phyloP scores from a whole-genome alignment of 148 eudicot species.

The Arbutus unedo region DNA sequence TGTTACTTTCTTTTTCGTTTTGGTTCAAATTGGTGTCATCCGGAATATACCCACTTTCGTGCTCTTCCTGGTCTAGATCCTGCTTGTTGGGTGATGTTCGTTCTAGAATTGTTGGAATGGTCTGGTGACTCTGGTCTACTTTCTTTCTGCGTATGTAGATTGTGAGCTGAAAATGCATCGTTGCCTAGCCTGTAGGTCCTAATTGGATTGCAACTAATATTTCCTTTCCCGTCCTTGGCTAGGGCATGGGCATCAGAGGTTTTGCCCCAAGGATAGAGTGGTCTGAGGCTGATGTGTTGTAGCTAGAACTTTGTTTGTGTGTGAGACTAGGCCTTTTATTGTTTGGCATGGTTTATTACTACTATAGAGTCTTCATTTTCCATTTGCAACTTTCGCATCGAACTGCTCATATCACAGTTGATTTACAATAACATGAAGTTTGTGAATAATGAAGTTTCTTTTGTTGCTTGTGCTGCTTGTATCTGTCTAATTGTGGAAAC shows the following conservation, averaged over 20 bases:
- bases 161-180: neutral
- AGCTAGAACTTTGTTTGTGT: neutral
- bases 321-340: neutral
- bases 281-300: neutral
- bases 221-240: neutral
- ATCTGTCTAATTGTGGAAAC: neutral
- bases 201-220: neutral
- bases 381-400: neutral
- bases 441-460: neutral
- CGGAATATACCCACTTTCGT: neutral
- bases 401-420: neutral
- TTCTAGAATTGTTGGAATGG: neutral
- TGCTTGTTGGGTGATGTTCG: neutral
- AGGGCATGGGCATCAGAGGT: neutral
- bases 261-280: neutral
- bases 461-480: neutral
- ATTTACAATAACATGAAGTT: neutral
- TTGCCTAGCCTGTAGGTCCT: neutral
- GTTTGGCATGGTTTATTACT: neutral
- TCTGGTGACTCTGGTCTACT: neutral
- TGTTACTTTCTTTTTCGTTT: neutral
- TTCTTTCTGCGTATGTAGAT: neutral
- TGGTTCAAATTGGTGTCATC: neutral
- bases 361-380: neutral
- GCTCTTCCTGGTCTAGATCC: constrained; percentile 3